Evolutionary conservation across 1,139 yeast species (phyloP), one percentile per base, ranked within the genome.

Genomic region (Kodamaea arcana): DNA sequence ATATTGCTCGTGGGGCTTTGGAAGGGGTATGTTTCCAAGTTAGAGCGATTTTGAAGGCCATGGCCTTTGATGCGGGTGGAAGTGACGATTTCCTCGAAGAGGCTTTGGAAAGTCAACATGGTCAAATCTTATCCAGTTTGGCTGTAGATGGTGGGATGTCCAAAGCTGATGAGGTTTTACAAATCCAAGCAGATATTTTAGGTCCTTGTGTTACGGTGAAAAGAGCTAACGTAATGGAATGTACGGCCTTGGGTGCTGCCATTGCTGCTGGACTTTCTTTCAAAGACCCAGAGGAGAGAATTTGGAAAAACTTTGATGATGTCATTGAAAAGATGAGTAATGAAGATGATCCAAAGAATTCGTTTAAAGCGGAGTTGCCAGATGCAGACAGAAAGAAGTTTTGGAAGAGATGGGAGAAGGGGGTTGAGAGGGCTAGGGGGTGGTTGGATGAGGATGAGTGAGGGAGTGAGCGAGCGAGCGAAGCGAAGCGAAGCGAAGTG

Each of bases 111-210:
- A 53, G 56, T 49, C 70, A 71, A 58, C 56, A 74, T 50, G 66
- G 72, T 58, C 50, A 56, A 40, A 78, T 80, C 25, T 67, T 81
- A 43, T 70, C 80, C 14, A 56, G 72, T 9, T 67, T 82, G 46
- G 83, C 86, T 11, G 96, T 88, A 18, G 97, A 90, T 57, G 97
- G 97, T 40, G 97, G 97, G 48, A 83, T 90, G 94, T 84, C 96
- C 27, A 80, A 84, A 52, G 88, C 95, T 8, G 83, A 83, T 54
- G 92, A 84, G 51, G 94, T 90, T 37, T 83, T 90, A 82, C 95
- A 86, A 65, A 87, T 90, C 46, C 97, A 90, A 63, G 85, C 96
- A 9, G 94, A 90, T 58, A 80, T 90, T 43, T 70, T 88, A 48
- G 90, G 90, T 1, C 87, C 87, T 2, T 87, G 95, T 57, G 87